phyloP scores from a whole-genome alignment of 2,329 filamentous ascomycete genomes.

The Fusarium solani-melongenae region DNA sequence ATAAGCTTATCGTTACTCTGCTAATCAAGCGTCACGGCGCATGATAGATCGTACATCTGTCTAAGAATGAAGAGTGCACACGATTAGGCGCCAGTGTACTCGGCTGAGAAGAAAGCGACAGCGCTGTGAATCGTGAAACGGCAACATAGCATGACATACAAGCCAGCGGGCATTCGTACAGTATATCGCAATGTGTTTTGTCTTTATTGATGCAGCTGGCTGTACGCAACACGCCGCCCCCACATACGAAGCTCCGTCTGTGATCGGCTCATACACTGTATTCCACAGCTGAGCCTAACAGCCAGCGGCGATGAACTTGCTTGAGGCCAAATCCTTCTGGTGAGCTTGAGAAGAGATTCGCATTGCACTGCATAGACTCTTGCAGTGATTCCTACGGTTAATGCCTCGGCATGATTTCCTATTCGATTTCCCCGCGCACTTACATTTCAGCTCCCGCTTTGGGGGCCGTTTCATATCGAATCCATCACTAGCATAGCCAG shows the following conservation, averaged over 20 bases:
- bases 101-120: not conserved
- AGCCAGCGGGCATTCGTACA: not conserved
- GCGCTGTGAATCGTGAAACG: not conserved
- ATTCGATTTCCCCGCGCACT: not conserved
- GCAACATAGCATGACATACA: not conserved
- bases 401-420: not conserved
- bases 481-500: not conserved
- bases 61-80: not conserved
- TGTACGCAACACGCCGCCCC: not conserved
- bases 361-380: not conserved
- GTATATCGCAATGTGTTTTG: not conserved
- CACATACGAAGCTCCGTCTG: not conserved
- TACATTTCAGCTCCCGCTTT: not conserved
- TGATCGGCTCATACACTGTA: not conserved
- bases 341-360: not conserved
- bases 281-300: not conserved
- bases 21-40: not conserved
- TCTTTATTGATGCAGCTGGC: not conserved
- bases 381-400: not conserved
- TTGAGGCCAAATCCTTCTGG: not conserved
- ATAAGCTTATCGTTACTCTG: not conserved
- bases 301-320: not conserved
- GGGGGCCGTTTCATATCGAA: not conserved
- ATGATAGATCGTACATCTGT: not conserved
- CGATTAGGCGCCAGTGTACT: not conserved